These are phyloP conservation scores for Pneumocystis carinii DNA, from an alignment of 1,139 yeast species.

Conservation along the genomic window DNA sequence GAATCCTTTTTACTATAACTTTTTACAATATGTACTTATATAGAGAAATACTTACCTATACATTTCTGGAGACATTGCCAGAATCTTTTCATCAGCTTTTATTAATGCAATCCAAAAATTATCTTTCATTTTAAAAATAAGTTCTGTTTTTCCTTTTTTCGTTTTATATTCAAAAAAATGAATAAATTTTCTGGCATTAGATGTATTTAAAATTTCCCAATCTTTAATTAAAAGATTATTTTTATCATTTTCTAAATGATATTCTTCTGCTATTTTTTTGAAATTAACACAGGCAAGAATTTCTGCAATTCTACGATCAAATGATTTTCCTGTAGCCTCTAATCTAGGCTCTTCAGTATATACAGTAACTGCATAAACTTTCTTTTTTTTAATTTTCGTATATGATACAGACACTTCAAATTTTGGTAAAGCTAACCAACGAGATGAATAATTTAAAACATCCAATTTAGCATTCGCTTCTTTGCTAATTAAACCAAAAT, in stretches of 20 bases:
- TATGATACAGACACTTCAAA: constrained; percentile 3
- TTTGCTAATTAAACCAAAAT: background rate
- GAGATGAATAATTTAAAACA: background rate
- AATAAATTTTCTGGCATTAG: constrained; percentile 13
- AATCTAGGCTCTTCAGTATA: constrained; percentile 3
- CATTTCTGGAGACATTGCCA: constrained; percentile 5
- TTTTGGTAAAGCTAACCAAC: constrained; percentile 5
- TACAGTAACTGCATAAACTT: background rate
- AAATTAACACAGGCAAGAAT: constrained; percentile 8
- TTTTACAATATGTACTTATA: constrained; percentile 5
- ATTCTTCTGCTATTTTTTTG: constrained; percentile 11
- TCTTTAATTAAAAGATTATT: constrained; percentile 9
- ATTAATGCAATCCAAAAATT: background rate
- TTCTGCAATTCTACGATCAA: constrained; percentile 2
- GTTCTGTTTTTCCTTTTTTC: background rate
- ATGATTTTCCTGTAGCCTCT: constrained; percentile 5
- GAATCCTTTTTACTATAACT: constrained; percentile 9
- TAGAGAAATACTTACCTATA: constrained; percentile 6
- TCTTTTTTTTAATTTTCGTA: constrained; percentile 1
- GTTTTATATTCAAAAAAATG: constrained; percentile 8
- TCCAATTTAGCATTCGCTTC: background rate
- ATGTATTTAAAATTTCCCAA: constrained; percentile 10
- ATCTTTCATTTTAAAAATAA: background rate
- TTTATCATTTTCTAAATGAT: constrained; percentile 7
- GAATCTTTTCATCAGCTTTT: background rate